A percentile compares a stretch with the other conserved stretches of the same genome.
Evolutionary conservation across 164 flowering plant species (phyloP).

Genomic region (Malania oleifera): DNA sequence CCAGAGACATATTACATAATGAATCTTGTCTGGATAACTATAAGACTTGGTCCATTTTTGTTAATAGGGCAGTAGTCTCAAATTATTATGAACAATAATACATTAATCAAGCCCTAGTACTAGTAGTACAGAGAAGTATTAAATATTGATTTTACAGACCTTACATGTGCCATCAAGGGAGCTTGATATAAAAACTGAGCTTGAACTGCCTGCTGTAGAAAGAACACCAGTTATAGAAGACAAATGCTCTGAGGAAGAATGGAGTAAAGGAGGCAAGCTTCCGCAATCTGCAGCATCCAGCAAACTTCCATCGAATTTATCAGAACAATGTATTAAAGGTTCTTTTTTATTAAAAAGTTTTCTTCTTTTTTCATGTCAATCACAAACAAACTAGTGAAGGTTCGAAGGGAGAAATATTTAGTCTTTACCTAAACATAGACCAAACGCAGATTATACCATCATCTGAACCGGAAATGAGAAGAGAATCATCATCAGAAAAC

Average conservation of each 20-base stretch:
- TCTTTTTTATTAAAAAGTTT: too few species aligned
- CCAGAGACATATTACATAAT: too few species aligned
- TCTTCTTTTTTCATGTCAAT: neutral
- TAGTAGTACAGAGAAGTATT: neutral
- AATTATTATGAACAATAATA: too few species aligned
- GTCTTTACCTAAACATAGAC: conserved; percentile 44
- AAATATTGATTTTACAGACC: conserved; percentile 25
- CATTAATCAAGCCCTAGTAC: too few species aligned
- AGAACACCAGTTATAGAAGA: conserved; percentile 41
- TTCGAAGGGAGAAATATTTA: neutral
- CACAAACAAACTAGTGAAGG: neutral
- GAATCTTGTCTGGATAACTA: too few species aligned
- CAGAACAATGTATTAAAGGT: too few species aligned
- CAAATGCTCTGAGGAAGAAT: conserved; percentile 30
- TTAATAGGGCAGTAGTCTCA: too few species aligned
- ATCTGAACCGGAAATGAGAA: conserved; percentile 48
- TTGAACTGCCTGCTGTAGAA: conserved; percentile 25
- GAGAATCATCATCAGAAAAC: conserved; percentile 46
- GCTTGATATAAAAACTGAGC: conserved; percentile 38
- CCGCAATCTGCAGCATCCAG: conserved; percentile 36
- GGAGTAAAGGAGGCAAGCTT: conserved; percentile 23
- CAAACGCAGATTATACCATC: conserved; percentile 47
- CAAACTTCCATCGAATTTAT: too few species aligned
- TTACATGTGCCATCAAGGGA: conserved; percentile 56
- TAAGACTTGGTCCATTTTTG: too few species aligned